Evolutionary conservation across 352 stramenopile genomes (phyloP), one percentile per base, ranked within the genome.

Genomic region (Globisporangium splendens): DNA sequence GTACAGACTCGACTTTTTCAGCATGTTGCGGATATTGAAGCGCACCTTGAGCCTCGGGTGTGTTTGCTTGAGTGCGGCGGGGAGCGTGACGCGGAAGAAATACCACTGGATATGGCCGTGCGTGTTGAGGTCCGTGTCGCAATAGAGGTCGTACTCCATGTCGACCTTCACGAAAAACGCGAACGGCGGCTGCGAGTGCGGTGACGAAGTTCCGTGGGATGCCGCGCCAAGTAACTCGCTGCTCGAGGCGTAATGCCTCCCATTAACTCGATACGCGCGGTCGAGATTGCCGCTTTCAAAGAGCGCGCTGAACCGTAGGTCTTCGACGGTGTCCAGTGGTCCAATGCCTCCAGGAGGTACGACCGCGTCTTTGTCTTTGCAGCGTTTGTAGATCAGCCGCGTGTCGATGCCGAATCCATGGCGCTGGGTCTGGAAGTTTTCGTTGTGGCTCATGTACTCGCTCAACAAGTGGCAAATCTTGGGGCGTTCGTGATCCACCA

Each of bases 51-150:
- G n/a, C 12, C 31, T 54, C 13, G 28, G 33, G 1, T 17, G 50
- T 10, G 58, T 62, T 54, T 24, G 22, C 39, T 49, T 42, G 20
- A 52, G 49, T 10, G 59, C 24, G 2, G 24, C 4, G 1, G 72
- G 66, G 18, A 83, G 24, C 0, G 51, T 69, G 0, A 78, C 75
- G 11, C 75, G 69, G 61, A 96, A 97, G 54, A 95, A 96, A 59
- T 92, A 97, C 88, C 89, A 97, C 68, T 96, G 89, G 53, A 95
- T 83, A 59, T 95, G 82, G 17, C 83, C 83, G 31, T 85, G 72
- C 3, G 83, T 91, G 54, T 79, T 81, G 6, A 89, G 49, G 66
- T 93, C 83, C 8, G 63, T 79, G 55, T 90, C 78, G 60, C 78
- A 88, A 42, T 86, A 89, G 38, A 91, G 62, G 58, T 93, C 83